Evolutionary conservation across 305 asterid genomes (phyloP).

Genomic region (Solanum chacoense): DNA sequence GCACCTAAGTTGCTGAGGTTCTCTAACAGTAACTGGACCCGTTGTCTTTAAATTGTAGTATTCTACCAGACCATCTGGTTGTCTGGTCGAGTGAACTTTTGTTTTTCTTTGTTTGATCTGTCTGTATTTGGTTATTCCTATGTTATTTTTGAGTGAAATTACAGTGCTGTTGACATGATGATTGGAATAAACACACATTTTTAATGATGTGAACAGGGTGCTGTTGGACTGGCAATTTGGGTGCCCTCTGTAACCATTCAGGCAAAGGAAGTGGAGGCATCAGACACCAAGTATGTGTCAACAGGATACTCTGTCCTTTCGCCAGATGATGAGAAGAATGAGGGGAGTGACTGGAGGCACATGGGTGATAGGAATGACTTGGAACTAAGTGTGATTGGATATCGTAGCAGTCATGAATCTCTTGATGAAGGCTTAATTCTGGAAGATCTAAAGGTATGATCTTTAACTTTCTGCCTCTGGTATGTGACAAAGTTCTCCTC

Average conservation of each 20-base stretch:
- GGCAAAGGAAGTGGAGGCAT: constrained; percentile 48
- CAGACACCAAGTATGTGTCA: constrained; percentile 33
- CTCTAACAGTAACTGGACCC: neutral
- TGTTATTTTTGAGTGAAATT: neutral
- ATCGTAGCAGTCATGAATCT: constrained; percentile 26
- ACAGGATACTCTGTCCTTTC: constrained; percentile 55
- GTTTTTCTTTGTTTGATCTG: neutral
- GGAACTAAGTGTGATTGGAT: constrained; percentile 53
- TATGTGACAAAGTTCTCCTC: neutral
- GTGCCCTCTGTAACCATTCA: constrained; percentile 90
- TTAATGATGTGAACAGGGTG: constrained; percentile 46
- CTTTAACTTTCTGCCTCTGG: neutral
- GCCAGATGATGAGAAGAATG: constrained; percentile 49
- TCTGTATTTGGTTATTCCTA: neutral
- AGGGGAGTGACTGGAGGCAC: constrained; percentile 31
- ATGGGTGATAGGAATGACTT: constrained; percentile 39
- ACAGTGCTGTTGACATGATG: neutral
- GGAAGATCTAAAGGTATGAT: constrained; percentile 64
- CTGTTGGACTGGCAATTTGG: constrained; percentile 99
- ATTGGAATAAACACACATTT: neutral
- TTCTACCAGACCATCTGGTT: neutral
- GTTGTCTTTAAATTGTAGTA: neutral
- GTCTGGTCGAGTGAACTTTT: neutral
- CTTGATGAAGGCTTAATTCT: constrained; percentile 48
- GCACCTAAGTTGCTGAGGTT: neutral